phyloP scores from a whole-genome alignment of 2,329 filamentous ascomycete species.

The Acrodontium crateriforme region DNA sequence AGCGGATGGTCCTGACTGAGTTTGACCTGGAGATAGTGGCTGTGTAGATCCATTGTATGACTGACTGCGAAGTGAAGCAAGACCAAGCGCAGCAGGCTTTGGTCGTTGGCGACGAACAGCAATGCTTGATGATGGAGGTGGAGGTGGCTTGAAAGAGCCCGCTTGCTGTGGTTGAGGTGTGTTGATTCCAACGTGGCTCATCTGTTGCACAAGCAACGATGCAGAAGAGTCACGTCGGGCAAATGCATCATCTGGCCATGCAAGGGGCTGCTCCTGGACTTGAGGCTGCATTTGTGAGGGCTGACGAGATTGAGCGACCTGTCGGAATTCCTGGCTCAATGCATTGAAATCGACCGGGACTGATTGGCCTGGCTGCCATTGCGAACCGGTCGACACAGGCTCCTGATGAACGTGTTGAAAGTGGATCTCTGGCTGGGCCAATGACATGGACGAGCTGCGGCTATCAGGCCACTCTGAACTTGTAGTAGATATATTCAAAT shows the following conservation, averaged over 20 bases:
- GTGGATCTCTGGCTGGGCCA: constrained; percentile 5
- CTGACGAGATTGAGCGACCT: constrained; percentile 13
- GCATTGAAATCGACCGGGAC: constrained; percentile 21
- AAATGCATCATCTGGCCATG: constrained; percentile 21
- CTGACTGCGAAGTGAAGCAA: constrained; percentile 29
- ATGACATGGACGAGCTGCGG: constrained; percentile 19
- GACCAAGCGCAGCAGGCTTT: constrained; percentile 29
- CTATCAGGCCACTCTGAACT: constrained; percentile 20
- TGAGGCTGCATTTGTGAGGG: constrained; percentile 8
- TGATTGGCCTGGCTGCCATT: constrained; percentile 25
- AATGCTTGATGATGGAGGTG: constrained; percentile 27
- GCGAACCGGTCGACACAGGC: constrained; percentile 9
- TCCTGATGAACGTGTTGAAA: constrained; percentile 6
- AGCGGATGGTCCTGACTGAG: constrained; percentile 50
- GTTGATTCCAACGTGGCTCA: constrained; percentile 22
- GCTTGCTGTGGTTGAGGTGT: constrained; percentile 17
- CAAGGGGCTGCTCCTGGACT: constrained; percentile 18
- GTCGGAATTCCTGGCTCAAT: constrained; percentile 21
- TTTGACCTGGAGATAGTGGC: constrained; percentile 24
- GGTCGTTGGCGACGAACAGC: constrained; percentile 24
- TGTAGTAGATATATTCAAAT: constrained; percentile 11
- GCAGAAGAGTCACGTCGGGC: constrained; percentile 18
- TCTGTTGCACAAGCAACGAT: constrained; percentile 20
- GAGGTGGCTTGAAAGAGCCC: constrained; percentile 21
- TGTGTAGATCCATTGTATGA: constrained; percentile 23